Evolutionary conservation across 2,329 filamentous ascomycete species (phyloP).

Genomic region (Claviceps digitariae): DNA sequence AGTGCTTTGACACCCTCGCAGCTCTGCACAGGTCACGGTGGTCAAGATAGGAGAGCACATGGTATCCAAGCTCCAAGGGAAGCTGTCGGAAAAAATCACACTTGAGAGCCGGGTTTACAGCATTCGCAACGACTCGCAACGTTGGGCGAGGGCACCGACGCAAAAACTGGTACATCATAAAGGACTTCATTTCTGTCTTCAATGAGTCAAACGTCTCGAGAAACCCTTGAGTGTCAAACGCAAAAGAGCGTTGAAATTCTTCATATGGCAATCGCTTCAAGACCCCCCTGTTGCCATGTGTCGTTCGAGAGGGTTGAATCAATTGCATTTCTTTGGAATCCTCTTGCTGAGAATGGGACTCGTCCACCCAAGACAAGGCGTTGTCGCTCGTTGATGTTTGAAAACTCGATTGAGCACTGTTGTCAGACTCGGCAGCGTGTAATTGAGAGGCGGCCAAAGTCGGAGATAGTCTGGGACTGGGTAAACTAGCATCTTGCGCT

Average conservation of each 20-base stretch:
- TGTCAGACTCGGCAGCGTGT: constrained; percentile 31
- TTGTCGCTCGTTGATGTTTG: constrained; percentile 18
- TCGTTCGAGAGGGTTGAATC: background rate
- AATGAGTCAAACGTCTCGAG: constrained; percentile 83
- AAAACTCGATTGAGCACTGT: constrained; percentile 22
- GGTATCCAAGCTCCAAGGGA: constrained; percentile 73
- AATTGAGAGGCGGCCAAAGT: constrained; percentile 61
- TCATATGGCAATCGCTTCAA: background rate
- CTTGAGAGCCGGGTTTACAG: constrained; percentile 87
- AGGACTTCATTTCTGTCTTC: constrained; percentile 82
- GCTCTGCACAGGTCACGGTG: constrained; percentile 76
- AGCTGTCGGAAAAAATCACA: constrained; percentile 82
- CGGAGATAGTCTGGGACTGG: constrained; percentile 87
- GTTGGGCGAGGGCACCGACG: constrained; percentile 79
- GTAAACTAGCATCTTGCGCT: constrained; percentile 79
- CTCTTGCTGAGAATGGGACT: constrained; percentile 26
- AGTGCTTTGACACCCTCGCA: constrained; percentile 86
- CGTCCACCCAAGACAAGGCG: constrained; percentile 22
- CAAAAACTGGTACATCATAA: constrained; percentile 93
- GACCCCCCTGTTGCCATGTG: constrained; percentile 11
- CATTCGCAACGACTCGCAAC: constrained; percentile 74
- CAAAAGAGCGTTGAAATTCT: constrained; percentile 13
- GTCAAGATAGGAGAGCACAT: constrained; percentile 79
- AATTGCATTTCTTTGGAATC: constrained; percentile 11
- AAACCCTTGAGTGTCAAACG: constrained; percentile 75